Evolutionary conservation across 441 rosid genomes (phyloP).

Genomic region (Populus hybrid): DNA sequence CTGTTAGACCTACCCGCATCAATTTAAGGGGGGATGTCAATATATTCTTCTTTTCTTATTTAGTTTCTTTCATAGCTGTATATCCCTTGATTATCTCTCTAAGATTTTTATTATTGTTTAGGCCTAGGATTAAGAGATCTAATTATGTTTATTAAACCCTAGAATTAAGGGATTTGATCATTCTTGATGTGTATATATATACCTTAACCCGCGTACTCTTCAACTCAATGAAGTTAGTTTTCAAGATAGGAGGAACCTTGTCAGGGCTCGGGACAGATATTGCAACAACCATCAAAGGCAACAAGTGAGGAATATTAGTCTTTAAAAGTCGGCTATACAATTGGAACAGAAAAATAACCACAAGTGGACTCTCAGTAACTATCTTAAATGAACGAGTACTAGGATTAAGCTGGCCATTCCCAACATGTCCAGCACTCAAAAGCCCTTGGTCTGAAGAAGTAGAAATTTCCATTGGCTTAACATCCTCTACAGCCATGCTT

Average conservation of each 20-base stretch:
- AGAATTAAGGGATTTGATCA: too few species aligned
- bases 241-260: conserved; percentile 75
- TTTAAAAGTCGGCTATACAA: conserved; percentile 90
- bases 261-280: conserved; percentile 97
- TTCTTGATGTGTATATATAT: too few species aligned
- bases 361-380: conserved; percentile 97
- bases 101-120: too few species aligned
- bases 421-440: conserved; percentile 39
- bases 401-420: conserved; percentile 81
- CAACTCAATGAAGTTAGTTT: conserved; percentile 78
- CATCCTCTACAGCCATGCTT: conserved; percentile 50
- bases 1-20: too few species aligned
- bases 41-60: too few species aligned
- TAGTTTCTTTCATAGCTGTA: too few species aligned
- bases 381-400: conserved; percentile 93
- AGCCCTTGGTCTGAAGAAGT: conserved; percentile 70
- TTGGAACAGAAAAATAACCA: conserved; percentile 97
- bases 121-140: too few species aligned
- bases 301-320: conserved; percentile 83
- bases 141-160: too few species aligned
- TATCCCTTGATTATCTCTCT: too few species aligned
- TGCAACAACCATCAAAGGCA: conserved; percentile 97
- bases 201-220: conserved; percentile 99
- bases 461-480: conserved; percentile 66
- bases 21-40: too few species aligned